These are phyloP conservation scores for Extremus antarcticus DNA, from an alignment of 495 filamentous ascomycete species.

Conservation along the genomic window DNA sequence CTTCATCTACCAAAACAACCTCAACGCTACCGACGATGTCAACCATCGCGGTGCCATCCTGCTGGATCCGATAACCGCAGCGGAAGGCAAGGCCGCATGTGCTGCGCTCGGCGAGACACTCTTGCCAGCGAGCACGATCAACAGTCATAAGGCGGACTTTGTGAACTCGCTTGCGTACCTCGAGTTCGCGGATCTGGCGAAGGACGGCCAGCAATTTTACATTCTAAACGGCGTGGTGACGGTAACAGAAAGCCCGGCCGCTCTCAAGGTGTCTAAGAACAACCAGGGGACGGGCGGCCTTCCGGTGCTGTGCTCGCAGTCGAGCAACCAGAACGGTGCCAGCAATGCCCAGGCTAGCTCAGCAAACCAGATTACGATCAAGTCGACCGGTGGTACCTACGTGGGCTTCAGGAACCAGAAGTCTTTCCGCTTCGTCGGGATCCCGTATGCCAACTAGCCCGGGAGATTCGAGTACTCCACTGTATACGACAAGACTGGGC, in stretches of 20 bases:
- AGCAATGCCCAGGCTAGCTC: slow-evolving; percentile 17
- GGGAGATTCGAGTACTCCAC: slow-evolving; percentile 38
- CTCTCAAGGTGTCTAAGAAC: slow-evolving; percentile 12
- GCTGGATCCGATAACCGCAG: slow-evolving; percentile 28
- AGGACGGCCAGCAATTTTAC: slow-evolving; percentile 30
- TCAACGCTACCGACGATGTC: slow-evolving; percentile 36
- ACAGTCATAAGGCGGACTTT: slow-evolving; percentile 32
- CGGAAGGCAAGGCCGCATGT: slow-evolving; percentile 32
- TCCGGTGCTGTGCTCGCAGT: slow-evolving; percentile 38
- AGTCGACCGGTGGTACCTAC: slow-evolving; percentile 31
- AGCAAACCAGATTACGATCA: slow-evolving; percentile 27
- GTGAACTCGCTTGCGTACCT: slow-evolving; percentile 30
- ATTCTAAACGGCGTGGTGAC: slow-evolving; percentile 29
- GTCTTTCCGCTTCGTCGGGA: slow-evolving; percentile 43
- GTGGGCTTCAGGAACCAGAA: slow-evolving; percentile 41
- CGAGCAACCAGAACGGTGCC: slow-evolving; percentile 21
- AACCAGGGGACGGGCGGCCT: slow-evolving; percentile 16
- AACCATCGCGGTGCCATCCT: slow-evolving; percentile 38
- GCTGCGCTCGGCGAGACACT: slow-evolving; percentile 34
- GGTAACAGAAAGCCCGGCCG: slow-evolving; percentile 9
- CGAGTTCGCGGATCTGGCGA: slow-evolving; percentile 23
- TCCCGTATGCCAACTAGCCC: slow-evolving; percentile 40
- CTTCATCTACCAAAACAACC: slow-evolving; percentile 39
- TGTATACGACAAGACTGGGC: slow-evolving; percentile 33
- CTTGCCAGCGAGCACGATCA: slow-evolving; percentile 28